A percentile compares a stretch with the other conserved stretches of the same genome.
Evolutionary conservation across 169 alveolate species (phyloP).

Genomic region (Neospora caninum): DNA sequence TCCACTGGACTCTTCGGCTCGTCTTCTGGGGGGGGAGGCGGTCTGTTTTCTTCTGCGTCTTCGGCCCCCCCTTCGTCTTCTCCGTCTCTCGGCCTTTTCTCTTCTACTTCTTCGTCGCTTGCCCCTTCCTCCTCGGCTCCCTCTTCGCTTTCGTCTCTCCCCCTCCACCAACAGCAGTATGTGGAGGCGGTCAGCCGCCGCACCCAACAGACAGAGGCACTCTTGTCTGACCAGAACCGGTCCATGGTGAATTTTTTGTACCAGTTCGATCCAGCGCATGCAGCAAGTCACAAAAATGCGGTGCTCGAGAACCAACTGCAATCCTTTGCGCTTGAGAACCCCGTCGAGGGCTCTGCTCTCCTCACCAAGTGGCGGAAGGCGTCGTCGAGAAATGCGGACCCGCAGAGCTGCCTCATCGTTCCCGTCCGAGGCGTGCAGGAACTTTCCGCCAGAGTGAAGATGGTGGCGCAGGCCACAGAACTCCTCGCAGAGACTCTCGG

Average conservation of each 20-base stretch:
- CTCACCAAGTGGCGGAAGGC: slow-evolving; percentile 34
- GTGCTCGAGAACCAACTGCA: slow-evolving; percentile 13
- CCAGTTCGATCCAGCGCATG: slow-evolving; percentile 5
- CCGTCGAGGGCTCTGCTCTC: background rate
- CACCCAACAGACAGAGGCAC: background rate
- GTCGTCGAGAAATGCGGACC: background rate
- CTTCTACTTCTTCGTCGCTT: background rate
- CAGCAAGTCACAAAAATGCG: slow-evolving; percentile 8
- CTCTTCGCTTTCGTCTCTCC: slow-evolving; percentile 9
- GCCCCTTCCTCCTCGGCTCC: background rate
- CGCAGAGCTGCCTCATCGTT: background rate
- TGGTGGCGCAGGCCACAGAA: slow-evolving; percentile 8
- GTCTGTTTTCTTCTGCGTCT: background rate
- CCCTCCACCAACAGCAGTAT: slow-evolving; percentile 22
- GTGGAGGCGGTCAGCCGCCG: background rate
- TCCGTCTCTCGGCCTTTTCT: background rate
- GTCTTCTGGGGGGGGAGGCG: background rate
- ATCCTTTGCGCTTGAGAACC: background rate
- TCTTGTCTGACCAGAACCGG: slow-evolving; percentile 4
- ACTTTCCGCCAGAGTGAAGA: background rate
- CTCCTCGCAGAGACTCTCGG: slow-evolving; percentile 25
- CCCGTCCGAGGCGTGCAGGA: slow-evolving; percentile 21
- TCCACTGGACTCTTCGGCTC: background rate
- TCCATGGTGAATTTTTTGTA: slow-evolving; percentile 13
- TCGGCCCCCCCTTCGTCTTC: background rate